Evolutionary conservation across 2,329 filamentous ascomycete genomes (phyloP), one percentile per base, ranked within the genome.

Genomic region (Ascochyta koolunga): DNA sequence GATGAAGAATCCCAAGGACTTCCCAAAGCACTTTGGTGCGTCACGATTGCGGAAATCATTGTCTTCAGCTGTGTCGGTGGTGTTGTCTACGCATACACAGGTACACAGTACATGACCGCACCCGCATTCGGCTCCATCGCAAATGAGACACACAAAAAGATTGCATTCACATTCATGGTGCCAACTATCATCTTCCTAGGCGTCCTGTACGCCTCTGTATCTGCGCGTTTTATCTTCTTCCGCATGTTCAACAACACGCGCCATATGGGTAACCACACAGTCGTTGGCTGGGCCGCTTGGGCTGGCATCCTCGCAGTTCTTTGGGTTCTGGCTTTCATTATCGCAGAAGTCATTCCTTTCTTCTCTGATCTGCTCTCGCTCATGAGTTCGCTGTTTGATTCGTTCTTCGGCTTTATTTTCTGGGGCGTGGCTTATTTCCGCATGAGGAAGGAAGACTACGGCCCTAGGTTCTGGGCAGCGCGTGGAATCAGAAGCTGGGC

Each of bases 351-450:
- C 39, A 96, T 97, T 67, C 92, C 92, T 0, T 96, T 96, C 82
- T 96, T 97, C 78, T 89, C 87, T 8, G 91, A 91, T 56, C 79
- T 83, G 60, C 75, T 83, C n/a, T 87, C 86, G 4, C 80, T 91
- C 57, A 90, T 92, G 88, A 89, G 87, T n/a, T 91, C 91, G 4
- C 83, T 96, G 1, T 96, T 96, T 70, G 91, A 96, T 76, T 93
- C 89, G 48, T 93, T 92, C 82, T 93, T 93, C 67, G 93, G 93
- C 21, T 97, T 96, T 80, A 96, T 96, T 69, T 97, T 96, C 80
- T 97, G 90, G 90, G 90, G 89, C 11, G 83, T 91, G 1, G 90
- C 89, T 0, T 93, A 91, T 69, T 83, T 92, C 68, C 84, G 89
- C 50, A 90, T 93, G 89, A 82, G 89, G 41, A 78, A 78, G 18